Evolutionary conservation across 2,329 filamentous ascomycete genomes (phyloP), one percentile per base, ranked within the genome.

Genomic region (Sordariomycetes sp.): DNA sequence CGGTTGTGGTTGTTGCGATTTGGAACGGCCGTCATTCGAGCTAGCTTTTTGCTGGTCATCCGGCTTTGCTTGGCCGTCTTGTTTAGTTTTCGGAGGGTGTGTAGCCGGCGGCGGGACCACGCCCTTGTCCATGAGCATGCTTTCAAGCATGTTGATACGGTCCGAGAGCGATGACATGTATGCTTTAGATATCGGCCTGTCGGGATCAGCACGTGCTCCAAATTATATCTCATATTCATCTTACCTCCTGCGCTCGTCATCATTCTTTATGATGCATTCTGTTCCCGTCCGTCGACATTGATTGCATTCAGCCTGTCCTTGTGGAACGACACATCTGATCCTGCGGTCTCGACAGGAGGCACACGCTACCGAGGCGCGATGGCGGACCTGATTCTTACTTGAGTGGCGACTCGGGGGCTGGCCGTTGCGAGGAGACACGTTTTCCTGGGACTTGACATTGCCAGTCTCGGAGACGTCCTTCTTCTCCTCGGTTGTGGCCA

Each of bases 111-210:
- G 70, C 16, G 64, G 60, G 3, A 59, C 56, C 14, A 66, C 58
- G 32, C 69, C 70, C 21, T 59, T 61, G 25, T 72, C 66, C 36
- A 61, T 47, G 4, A 75, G 58, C 61, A 74, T 59, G 12, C 51
- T 51, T 50, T 75, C 70, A 1, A 75, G 56, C 39, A 74, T 42
- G 7, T 59, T 54, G 28, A 74, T 70, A 5, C 70, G 61, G 17
- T 69, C 66, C n/a, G 68, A 69, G 9, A 75, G 54, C 2, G 68
- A 73, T 26, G 64, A 67, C 62, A 72, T 72, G 49, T 74, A 75
- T 34, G 70, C 70, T 47, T 72, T 68, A 15, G 69, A 74, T 21
- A 74, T 72, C 7, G 70, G 70, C 24, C 70, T 73, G 25, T 3
- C 16, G 12, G 25, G 3, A 28, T 28, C 8, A 28, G 25, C 25